Conservation (phyloP, 2,329 filamentous ascomycete genomes). For the Aspergillus sp. region DNA sequence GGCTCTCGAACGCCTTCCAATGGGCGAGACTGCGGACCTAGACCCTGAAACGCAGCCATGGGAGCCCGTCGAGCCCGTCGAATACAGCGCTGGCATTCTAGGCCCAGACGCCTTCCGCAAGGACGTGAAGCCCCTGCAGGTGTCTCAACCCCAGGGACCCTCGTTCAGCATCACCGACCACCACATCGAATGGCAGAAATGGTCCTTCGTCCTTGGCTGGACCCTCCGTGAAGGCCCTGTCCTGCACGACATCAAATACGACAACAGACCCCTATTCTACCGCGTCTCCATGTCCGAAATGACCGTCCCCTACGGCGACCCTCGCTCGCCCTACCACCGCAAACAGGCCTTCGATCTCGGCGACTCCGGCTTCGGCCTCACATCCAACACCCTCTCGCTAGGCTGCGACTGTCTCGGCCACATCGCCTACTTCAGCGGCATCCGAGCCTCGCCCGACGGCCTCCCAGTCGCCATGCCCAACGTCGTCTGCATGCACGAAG, state of each 20-base stretch:
- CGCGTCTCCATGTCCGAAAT: constrained; percentile 67
- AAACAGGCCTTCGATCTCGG: constrained; percentile 72
- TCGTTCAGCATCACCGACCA: constrained; percentile 61
- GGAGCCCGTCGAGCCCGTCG: constrained; percentile 52
- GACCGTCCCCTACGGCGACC: constrained; percentile 59
- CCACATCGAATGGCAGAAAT: constrained; percentile 66
- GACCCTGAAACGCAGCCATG: constrained; percentile 54
- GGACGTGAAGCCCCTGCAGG: constrained; percentile 57
- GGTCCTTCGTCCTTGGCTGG: constrained; percentile 61
- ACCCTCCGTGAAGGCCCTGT: constrained; percentile 67
- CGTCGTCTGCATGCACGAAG: constrained; percentile 69
- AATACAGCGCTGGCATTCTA: constrained; percentile 64
- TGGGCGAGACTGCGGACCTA: constrained; percentile 60
- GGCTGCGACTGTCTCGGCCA: constrained; percentile 71
- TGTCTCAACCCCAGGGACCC: constrained; percentile 65
- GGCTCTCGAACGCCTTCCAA: constrained; percentile 70
- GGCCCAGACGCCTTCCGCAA: constrained; percentile 60
- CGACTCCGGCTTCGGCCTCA: constrained; percentile 65
- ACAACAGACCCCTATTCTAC: constrained; percentile 64
- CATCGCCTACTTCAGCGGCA: constrained; percentile 66
- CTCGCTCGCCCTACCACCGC: constrained; percentile 66
- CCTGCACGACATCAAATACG: constrained; percentile 66
- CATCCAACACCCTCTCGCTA: constrained; percentile 67
- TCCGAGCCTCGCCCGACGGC: constrained; percentile 52
- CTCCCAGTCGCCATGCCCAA: constrained; percentile 60